These are phyloP conservation scores for Cyclostephanos invisitatus DNA, from an alignment of 108 stramenopile genomes.

Conservation along the genomic window DNA sequence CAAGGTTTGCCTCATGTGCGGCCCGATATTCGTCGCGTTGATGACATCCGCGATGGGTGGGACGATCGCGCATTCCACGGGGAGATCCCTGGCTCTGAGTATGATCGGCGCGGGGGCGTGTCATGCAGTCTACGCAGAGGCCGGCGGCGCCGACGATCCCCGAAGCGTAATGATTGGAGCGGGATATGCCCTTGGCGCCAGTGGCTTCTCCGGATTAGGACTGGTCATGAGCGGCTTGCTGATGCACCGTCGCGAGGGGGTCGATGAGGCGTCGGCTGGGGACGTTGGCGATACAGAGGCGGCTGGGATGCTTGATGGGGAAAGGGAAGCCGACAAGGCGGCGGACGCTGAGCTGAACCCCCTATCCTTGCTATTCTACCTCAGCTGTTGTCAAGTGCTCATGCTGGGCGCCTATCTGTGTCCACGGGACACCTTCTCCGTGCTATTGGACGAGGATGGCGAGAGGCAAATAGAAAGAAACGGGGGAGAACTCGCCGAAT, in stretches of 20 bases:
- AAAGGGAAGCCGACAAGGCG: background rate
- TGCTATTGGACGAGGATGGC: background rate
- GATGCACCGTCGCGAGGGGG: slow-evolving; percentile 16
- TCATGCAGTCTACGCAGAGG: slow-evolving; percentile 31
- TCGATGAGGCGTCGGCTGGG: background rate
- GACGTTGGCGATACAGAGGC: background rate
- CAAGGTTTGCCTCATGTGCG: slow-evolving; percentile 39
- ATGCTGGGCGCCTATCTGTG: slow-evolving; percentile 29
- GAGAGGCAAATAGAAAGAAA: background rate
- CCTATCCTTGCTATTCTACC: slow-evolving; percentile 28
- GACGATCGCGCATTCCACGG: slow-evolving; percentile 13
- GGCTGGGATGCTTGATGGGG: background rate
- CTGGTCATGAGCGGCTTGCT: slow-evolving; percentile 33
- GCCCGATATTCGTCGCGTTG: slow-evolving; percentile 34
- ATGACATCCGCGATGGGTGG: slow-evolving; percentile 26
- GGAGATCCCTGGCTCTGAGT: slow-evolving; percentile 17
- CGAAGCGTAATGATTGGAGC: slow-evolving; percentile 18
- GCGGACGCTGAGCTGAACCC: slow-evolving; percentile 27
- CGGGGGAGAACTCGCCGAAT: slow-evolving; percentile 17
- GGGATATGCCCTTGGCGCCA: slow-evolving; percentile 21
- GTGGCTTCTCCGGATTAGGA: slow-evolving; percentile 24
- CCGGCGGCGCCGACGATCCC: slow-evolving; percentile 32
- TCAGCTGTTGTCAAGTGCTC: slow-evolving; percentile 29
- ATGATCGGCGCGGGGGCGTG: slow-evolving; percentile 27
- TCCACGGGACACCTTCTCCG: slow-evolving; percentile 15